A percentile compares a stretch with the other conserved stretches of the same genome.
These are phyloP conservation scores for Crithidia thermophila DNA, from an alignment of 208 protist genomes.

Conservation along the genomic window DNA sequence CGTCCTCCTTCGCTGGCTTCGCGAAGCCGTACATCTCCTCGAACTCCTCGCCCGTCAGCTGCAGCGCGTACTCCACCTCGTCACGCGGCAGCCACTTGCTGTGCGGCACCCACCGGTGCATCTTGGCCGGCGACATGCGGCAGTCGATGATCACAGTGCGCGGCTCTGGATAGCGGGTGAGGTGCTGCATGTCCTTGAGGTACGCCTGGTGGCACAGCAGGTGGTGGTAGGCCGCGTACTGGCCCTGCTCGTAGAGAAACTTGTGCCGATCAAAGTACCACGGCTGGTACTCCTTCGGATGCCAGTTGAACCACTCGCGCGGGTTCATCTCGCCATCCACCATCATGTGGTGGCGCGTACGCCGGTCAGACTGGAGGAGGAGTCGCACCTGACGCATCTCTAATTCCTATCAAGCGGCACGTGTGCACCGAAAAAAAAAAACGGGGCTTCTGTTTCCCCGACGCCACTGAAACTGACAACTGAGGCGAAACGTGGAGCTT, in stretches of 20 bases:
- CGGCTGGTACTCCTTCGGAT: constrained; percentile 91
- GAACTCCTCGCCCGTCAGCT: constrained; percentile 86
- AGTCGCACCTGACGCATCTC: constrained; percentile 39
- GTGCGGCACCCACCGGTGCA: constrained; percentile 90
- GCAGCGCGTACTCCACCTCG: constrained; percentile 91
- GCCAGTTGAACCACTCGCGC: constrained; percentile 92
- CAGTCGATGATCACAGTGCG: constrained; percentile 83
- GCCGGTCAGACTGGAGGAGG: constrained; percentile 72
- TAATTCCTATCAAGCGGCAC: not conserved
- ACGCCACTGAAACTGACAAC: no score
- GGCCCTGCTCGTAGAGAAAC: constrained; percentile 90
- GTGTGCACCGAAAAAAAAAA: no score
- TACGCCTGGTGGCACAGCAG: constrained; percentile 89
- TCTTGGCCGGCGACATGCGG: constrained; percentile 62
- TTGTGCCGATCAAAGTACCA: constrained; percentile 93
- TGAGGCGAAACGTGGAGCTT: no score
- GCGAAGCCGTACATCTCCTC: constrained; percentile 90
- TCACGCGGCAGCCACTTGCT: constrained; percentile 89
- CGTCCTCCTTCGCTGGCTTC: constrained; percentile 70
- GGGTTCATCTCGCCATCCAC: constrained; percentile 89
- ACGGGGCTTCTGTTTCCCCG: no score
- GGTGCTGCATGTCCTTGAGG: constrained; percentile 79
- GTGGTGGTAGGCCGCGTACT: constrained; percentile 81
- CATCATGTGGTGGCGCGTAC: constrained; percentile 92
- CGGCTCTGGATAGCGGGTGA: constrained; percentile 75